Evolutionary conservation across 805 yeast species (phyloP).

Genomic region (Candida hungchunana): DNA sequence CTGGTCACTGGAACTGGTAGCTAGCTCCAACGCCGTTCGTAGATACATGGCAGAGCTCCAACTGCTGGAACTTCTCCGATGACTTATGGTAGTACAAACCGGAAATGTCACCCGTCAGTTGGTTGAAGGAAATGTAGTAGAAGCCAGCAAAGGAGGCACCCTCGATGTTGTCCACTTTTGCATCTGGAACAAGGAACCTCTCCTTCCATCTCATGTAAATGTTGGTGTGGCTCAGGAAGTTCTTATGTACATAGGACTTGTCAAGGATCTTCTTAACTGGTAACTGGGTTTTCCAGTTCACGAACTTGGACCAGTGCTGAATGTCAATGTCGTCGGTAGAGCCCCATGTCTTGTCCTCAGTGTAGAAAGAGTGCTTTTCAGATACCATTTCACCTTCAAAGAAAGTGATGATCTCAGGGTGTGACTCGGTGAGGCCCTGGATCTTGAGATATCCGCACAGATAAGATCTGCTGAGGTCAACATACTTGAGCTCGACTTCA

Average conservation of each 20-base stretch:
- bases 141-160: constrained; percentile 90
- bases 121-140: constrained; percentile 82
- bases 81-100: constrained; percentile 81
- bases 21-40: constrained; percentile 8
- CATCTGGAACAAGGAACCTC: constrained; percentile 78
- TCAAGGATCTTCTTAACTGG: constrained; percentile 16
- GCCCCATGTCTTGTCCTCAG: constrained; percentile 43
- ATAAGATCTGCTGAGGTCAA: constrained; percentile 50
- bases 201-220: constrained; percentile 96
- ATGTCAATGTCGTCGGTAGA: constrained; percentile 55
- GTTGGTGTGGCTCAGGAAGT: constrained; percentile 39
- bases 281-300: constrained; percentile 35
- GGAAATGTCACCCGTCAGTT: constrained; percentile 63
- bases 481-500: constrained; percentile 60
- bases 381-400: constrained; percentile 66
- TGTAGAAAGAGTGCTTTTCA: constrained; percentile 43
- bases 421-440: constrained; percentile 58
- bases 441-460: constrained; percentile 65
- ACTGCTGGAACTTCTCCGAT: constrained; percentile 74
- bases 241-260: constrained; percentile 22
- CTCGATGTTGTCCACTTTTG: constrained; percentile 46
- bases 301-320: constrained; percentile 63
- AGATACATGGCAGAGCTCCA: constrained; percentile 42
- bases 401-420: constrained; percentile 71
- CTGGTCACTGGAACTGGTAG: constrained; percentile 19